Conservation (phyloP, 345 rosid species). For the Toxicodendron radicans region DNA sequence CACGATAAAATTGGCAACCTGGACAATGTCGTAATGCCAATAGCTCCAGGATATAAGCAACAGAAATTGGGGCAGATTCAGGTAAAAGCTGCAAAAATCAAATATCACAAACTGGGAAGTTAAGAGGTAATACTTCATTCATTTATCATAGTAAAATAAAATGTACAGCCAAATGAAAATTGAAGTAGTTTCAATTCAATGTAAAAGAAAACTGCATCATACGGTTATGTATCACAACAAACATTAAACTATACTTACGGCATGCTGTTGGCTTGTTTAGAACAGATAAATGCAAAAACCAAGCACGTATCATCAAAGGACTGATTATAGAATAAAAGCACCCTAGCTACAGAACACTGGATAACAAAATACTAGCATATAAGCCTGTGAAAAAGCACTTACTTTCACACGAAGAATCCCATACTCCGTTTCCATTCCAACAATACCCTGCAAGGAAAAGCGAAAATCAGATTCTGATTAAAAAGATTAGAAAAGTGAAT, state of each 20-base stretch:
- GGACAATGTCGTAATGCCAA: conserved; percentile 51
- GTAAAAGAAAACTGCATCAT: background rate
- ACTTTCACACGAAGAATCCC: conserved; percentile 57
- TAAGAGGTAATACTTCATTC: background rate
- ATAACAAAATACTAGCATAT: background rate
- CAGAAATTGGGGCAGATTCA: conserved; percentile 57
- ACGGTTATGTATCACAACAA: background rate
- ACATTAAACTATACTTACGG: background rate
- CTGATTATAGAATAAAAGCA: background rate
- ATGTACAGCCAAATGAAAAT: background rate
- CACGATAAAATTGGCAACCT: conserved; percentile 57
- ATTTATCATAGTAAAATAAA: background rate
- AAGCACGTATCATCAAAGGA: background rate
- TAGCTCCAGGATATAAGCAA: conserved; percentile 52
- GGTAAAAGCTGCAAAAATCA: conserved; percentile 47
- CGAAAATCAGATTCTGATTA: background rate
- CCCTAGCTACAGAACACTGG: background rate
- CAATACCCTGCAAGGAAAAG: conserved; percentile 40
- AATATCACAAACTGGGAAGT: background rate
- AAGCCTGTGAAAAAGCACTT: conserved; percentile 13
- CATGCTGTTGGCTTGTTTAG: background rate
- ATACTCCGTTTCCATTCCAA: conserved; percentile 52
- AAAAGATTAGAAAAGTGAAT: background rate
- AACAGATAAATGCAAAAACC: background rate
- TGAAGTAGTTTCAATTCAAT: background rate